phyloP scores from a whole-genome alignment of 2,329 filamentous ascomycete genomes.

The Beauveria bassiana region DNA sequence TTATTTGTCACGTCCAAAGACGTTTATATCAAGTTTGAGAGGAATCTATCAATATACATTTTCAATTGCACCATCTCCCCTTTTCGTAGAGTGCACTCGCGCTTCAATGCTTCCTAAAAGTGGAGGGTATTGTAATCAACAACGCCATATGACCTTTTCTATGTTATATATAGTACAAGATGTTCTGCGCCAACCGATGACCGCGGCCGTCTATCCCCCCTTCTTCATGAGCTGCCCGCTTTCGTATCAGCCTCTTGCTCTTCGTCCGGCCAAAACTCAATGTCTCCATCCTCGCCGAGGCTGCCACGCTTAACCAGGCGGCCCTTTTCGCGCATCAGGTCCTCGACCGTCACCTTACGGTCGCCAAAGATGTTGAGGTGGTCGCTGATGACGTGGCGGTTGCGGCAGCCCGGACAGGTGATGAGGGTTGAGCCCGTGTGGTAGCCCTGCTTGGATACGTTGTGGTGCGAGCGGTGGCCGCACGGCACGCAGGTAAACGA shows the following conservation, averaged over 20 bases:
- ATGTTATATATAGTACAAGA: not conserved
- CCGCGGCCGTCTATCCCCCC: not conserved
- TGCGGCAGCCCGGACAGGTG: slow-evolving; percentile 77
- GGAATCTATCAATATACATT: slow-evolving; percentile 1
- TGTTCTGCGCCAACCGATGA: not conserved
- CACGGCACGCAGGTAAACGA: slow-evolving; percentile 93
- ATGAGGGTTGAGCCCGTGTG: slow-evolving; percentile 85
- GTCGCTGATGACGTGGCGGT: slow-evolving; percentile 86
- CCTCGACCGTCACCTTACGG: slow-evolving; percentile 61
- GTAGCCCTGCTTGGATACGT: slow-evolving; percentile 89
- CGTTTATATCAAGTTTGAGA: not conserved
- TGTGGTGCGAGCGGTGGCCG: slow-evolving; percentile 69
- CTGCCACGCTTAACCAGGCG: slow-evolving; percentile 64
- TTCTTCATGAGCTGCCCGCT: slow-evolving; percentile 12
- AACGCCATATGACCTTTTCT: not conserved
- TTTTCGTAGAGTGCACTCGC: not conserved
- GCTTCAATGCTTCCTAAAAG: not conserved
- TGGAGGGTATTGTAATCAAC: slow-evolving; percentile 7
- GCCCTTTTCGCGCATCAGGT: slow-evolving; percentile 69
- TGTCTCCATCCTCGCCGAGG: slow-evolving; percentile 68
- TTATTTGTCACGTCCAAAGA: not conserved
- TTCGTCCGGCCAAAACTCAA: slow-evolving; percentile 86
- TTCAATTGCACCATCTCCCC: too few relatives aligned
- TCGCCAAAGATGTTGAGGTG: slow-evolving; percentile 75
- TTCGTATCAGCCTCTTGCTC: slow-evolving; percentile 19